These are phyloP conservation scores for Aaosphaeria pasadenensis DNA, from an alignment of 2,329 filamentous ascomycete genomes.

Conservation along the genomic window DNA sequence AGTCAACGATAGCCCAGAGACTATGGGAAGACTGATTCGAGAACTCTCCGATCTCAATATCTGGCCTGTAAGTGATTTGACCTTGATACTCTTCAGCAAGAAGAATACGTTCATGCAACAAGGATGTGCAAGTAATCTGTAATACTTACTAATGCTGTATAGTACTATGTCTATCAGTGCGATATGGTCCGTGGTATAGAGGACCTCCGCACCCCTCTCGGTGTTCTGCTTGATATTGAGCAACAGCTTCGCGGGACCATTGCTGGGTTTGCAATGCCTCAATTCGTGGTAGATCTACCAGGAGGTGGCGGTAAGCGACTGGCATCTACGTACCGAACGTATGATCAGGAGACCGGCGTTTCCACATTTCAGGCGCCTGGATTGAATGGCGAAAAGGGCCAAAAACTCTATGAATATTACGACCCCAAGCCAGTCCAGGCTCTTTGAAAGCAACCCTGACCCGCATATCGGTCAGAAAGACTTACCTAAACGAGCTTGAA, in stretches of 20 bases:
- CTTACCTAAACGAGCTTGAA: not conserved
- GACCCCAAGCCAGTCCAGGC: conserved; percentile 43
- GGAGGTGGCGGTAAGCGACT: conserved; percentile 63
- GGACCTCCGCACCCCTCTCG: conserved; percentile 61
- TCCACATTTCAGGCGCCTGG: conserved; percentile 58
- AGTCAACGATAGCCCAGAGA: conserved; percentile 54
- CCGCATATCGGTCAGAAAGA: no score
- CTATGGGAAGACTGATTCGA: conserved; percentile 54
- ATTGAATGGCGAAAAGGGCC: conserved; percentile 40
- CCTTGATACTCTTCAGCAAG: not conserved
- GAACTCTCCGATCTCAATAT: conserved; percentile 55
- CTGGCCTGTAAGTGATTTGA: conserved; percentile 47
- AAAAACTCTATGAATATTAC: conserved; percentile 54
- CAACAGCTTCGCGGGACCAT: conserved; percentile 57
- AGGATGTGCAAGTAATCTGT: not conserved
- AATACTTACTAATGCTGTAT: not conserved
- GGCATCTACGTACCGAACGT: conserved; percentile 52
- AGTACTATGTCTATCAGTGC: conserved; percentile 66
- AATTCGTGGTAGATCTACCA: conserved; percentile 63
- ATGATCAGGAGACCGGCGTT: conserved; percentile 53
- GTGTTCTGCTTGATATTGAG: conserved; percentile 58
- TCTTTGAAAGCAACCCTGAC: no score
- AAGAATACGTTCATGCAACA: not conserved
- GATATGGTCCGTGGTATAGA: conserved; percentile 62
- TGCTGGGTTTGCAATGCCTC: conserved; percentile 61